phyloP scores from a whole-genome alignment of 257 asterid genomes.

The Nicotiana sylvestris region DNA sequence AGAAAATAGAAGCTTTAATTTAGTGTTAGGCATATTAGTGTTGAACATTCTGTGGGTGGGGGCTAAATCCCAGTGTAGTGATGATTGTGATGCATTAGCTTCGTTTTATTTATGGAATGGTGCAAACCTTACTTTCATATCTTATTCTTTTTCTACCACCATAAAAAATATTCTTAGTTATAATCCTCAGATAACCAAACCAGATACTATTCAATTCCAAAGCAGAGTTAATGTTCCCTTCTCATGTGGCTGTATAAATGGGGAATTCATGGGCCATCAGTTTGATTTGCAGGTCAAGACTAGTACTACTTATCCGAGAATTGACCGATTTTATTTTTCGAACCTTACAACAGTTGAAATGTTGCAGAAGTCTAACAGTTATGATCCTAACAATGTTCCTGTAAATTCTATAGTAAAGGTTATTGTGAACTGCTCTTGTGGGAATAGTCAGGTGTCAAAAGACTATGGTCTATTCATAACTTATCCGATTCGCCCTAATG shows the following conservation, averaged over 20 bases:
- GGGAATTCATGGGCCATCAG: constrained; percentile 50
- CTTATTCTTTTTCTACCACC: constrained; percentile 39
- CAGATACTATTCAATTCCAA: constrained; percentile 21
- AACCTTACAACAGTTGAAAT: constrained; percentile 56
- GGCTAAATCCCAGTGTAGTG: constrained; percentile 37
- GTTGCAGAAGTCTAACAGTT: constrained; percentile 49
- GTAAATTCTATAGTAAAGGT: constrained; percentile 30
- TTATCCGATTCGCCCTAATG: constrained; percentile 52
- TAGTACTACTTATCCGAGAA: constrained; percentile 27
- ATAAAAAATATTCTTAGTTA: constrained; percentile 26
- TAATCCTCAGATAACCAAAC: constrained; percentile 53
- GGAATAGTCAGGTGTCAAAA: constrained; percentile 43
- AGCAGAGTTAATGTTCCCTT: constrained; percentile 53
- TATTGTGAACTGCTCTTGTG: constrained; percentile 59
- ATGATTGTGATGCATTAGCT: constrained; percentile 53
- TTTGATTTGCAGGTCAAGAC: constrained; percentile 32
- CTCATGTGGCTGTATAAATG: constrained; percentile 41
- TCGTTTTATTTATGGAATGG: constrained; percentile 53
- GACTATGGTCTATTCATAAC: constrained; percentile 58
- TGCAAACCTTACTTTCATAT: constrained; percentile 42
- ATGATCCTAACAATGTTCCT: constrained; percentile 27
- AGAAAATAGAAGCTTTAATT: background rate
- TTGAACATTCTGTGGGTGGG: constrained; percentile 20
- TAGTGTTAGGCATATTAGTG: constrained; percentile 14
- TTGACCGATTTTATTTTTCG: constrained; percentile 32